These are phyloP conservation scores for Nakazawaea holstii DNA, from an alignment of 805 yeast genomes.

Conservation along the genomic window DNA sequence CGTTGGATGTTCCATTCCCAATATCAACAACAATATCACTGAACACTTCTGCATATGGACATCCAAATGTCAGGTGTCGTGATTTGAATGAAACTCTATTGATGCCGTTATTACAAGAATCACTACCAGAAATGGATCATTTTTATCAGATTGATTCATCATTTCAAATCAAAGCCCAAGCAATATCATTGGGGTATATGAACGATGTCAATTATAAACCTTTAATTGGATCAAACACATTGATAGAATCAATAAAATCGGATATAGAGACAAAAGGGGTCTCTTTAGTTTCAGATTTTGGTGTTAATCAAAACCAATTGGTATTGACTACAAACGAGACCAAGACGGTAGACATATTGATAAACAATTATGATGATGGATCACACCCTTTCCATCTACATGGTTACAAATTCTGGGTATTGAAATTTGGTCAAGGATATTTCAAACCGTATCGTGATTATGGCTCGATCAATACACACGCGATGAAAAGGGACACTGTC, in stretches of 20 bases:
- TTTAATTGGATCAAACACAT: not conserved
- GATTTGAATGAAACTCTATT: slow-evolving; percentile 15
- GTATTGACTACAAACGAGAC: slow-evolving; percentile 28
- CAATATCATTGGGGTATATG: slow-evolving; percentile 14
- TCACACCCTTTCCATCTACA: slow-evolving; percentile 78
- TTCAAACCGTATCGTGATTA: slow-evolving; percentile 49
- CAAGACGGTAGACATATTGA: slow-evolving; percentile 66
- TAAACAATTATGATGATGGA: slow-evolving; percentile 77
- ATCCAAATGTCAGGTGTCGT: slow-evolving; percentile 15
- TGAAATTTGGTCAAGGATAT: slow-evolving; percentile 38
- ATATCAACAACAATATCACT: not conserved
- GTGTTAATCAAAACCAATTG: not conserved
- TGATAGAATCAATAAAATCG: slow-evolving; percentile 3
- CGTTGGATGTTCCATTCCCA: not conserved
- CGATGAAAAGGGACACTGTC: slow-evolving; percentile 56
- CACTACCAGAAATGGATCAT: slow-evolving; percentile 12
- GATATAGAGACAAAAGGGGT: not conserved
- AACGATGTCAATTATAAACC: slow-evolving; percentile 15
- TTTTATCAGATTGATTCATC: slow-evolving; percentile 13
- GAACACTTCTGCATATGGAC: slow-evolving; percentile 11
- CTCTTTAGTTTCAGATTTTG: not conserved
- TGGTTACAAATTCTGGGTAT: slow-evolving; percentile 50
- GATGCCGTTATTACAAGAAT: slow-evolving; percentile 12
- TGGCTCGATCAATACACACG: slow-evolving; percentile 45
- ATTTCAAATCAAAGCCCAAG: slow-evolving; percentile 12